Base-by-base conservation (phyloP, 768 basidiomycete genomes). In the Lentinula lateritia region DNA sequence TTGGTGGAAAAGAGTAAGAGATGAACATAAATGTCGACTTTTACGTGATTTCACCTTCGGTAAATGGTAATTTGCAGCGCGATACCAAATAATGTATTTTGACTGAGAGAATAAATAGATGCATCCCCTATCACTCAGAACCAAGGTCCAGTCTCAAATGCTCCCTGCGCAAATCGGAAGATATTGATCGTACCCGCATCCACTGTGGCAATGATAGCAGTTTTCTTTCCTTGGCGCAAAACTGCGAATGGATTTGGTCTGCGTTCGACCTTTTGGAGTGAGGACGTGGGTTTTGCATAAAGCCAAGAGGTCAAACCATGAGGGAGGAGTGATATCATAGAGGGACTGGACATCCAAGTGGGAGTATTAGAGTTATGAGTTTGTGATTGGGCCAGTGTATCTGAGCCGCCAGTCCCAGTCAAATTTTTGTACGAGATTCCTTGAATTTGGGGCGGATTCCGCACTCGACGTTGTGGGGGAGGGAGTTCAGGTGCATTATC, bases 111-210 rank as follows among this genome's bases (percentile, higher is more conserved):
- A 28, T 3, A 2, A 28, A 28, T 28, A 28, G 3, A 28, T 28
- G 28, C 28, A 28, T 28, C 28, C 28, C 28, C 28, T 28, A 39
- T 52, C 34, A 54, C 43, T 60, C 35, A 60, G 34, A 55, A 61
- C 61, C 42, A 61, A 0, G 92, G 87, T 84, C 89, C 88, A 66
- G 93, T 91, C 58, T 83, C 86, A 71, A 98, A 98, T 8, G 80
- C 85, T 0, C 93, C 92, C 68, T 94, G 82, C 6, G 89, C 87
- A 65, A 98, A 94, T 58, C 90, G 78, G 74, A 93, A 91, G 78
- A 97, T 95, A 65, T 90, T 90, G 46, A 88, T 88, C 64, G 83
- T 93, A 8, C 95, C 93, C 2, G 85, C 82, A 73, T 97, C 95
- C 5, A 95, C 94, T 2, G 83, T 92, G 1, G 95, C 95, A 52